Conservation (phyloP, 345 rosid genomes). For the Populus davidiana region DNA sequence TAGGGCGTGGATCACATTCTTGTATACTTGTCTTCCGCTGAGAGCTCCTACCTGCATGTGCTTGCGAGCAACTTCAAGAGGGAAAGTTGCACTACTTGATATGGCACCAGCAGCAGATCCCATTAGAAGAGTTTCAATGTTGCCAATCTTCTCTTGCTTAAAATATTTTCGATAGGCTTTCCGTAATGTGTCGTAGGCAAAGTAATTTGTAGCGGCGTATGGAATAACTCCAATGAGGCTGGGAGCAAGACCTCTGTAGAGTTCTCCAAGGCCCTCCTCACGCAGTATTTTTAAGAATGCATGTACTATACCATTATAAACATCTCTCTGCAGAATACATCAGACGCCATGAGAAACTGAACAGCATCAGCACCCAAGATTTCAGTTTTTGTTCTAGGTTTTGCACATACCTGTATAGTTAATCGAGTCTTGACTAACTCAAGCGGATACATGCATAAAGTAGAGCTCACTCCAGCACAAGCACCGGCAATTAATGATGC, state of each 20-base stretch:
- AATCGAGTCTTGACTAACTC: slow-evolving; percentile 89
- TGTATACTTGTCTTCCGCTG: slow-evolving; percentile 84
- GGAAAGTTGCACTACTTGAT: slow-evolving; percentile 91
- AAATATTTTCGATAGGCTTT: slow-evolving; percentile 61
- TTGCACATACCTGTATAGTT: slow-evolving; percentile 67
- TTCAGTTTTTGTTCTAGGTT: neutral
- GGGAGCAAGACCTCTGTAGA: slow-evolving; percentile 90
- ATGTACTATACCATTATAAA: slow-evolving; percentile 66
- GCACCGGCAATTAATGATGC: slow-evolving; percentile 94
- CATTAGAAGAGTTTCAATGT: slow-evolving; percentile 78
- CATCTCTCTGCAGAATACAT: slow-evolving; percentile 60
- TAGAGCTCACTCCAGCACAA: slow-evolving; percentile 96
- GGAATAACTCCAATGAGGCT: slow-evolving; percentile 96
- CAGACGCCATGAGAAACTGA: neutral
- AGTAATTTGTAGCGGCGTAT: slow-evolving; percentile 88
- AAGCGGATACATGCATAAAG: slow-evolving; percentile 87
- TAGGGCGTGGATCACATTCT: slow-evolving; percentile 76
- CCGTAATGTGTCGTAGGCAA: slow-evolving; percentile 76
- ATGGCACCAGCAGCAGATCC: slow-evolving; percentile 88
- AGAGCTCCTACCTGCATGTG: slow-evolving; percentile 98
- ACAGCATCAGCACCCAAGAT: neutral
- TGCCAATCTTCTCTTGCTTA: slow-evolving; percentile 84
- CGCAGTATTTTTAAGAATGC: slow-evolving; percentile 73
- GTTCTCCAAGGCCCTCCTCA: slow-evolving; percentile 82
- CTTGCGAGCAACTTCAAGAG: slow-evolving; percentile 94